Evolutionary conservation across 768 basidiomycete species (phyloP).

Genomic region (Russula compacta): DNA sequence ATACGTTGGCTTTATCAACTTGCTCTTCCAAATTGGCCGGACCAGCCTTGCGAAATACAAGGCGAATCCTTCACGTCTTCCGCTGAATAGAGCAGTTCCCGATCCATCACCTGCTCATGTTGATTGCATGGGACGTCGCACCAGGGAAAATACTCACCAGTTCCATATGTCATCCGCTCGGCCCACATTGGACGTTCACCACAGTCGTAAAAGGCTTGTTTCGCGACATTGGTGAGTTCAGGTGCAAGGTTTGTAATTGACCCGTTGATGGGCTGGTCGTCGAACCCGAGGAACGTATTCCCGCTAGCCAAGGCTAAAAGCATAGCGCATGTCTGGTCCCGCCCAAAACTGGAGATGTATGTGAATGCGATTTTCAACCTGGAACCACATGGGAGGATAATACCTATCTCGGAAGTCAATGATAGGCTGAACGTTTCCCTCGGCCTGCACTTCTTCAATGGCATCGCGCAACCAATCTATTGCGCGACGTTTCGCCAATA

Average conservation of each 20-base stretch:
- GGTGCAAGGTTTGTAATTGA: conserved; percentile 44
- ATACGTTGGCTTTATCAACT: conserved; percentile 59
- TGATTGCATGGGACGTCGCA: background rate
- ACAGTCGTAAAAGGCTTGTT: conserved; percentile 80
- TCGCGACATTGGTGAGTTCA: conserved; percentile 63
- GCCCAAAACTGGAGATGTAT: conserved; percentile 57
- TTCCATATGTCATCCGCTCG: conserved; percentile 68
- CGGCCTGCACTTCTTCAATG: conserved; percentile 72
- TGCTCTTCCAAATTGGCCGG: conserved; percentile 80
- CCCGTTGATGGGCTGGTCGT: conserved; percentile 37
- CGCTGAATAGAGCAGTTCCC: conserved; percentile 73
- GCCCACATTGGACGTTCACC: conserved; percentile 79
- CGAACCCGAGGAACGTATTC: conserved; percentile 65
- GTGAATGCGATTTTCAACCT: conserved; percentile 10
- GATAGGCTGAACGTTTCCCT: conserved; percentile 69
- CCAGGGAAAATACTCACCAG: conserved; percentile 35
- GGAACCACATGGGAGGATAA: background rate
- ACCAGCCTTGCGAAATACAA: conserved; percentile 81
- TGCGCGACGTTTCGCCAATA: conserved; percentile 72
- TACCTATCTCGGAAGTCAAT: conserved; percentile 74
- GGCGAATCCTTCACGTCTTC: conserved; percentile 80
- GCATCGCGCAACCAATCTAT: conserved; percentile 77
- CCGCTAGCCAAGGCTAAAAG: conserved; percentile 77
- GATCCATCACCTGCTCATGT: conserved; percentile 26
- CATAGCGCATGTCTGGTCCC: conserved; percentile 91